A percentile compares a stretch with the other conserved stretches of the same genome.
Conservation (phyloP, 2,329 filamentous ascomycete species). For the Neonectria punicea region DNA sequence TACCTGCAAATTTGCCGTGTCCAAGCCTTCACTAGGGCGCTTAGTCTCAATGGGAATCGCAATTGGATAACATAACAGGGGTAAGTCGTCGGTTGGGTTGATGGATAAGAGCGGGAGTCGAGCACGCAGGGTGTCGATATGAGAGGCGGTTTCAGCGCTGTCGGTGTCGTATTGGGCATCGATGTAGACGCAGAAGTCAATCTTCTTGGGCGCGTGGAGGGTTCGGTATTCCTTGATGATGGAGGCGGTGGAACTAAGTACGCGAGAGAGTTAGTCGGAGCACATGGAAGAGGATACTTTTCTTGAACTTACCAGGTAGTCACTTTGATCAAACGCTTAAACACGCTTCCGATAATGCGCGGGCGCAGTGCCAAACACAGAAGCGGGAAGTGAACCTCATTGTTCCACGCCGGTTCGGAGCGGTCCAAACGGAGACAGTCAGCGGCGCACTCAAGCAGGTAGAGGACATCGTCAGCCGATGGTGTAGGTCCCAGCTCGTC, state of each 20-base stretch:
- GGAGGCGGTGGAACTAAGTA: not conserved
- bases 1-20: slow-evolving; percentile 9
- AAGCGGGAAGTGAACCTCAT: not conserved
- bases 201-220: slow-evolving; percentile 9
- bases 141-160: not conserved
- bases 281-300: no score
- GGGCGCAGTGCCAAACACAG: not conserved
- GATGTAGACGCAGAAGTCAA: slow-evolving; percentile 23
- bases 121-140: not conserved
- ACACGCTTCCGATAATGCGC: not conserved
- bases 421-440: slow-evolving; percentile 2
- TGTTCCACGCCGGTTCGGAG: slow-evolving; percentile 9
- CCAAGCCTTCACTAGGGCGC: slow-evolving; percentile 10
- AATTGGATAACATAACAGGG: slow-evolving; percentile 1
- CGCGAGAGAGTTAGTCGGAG: not conserved
- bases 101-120: not conserved
- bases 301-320: not conserved
- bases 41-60: slow-evolving; percentile 26
- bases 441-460: not conserved
- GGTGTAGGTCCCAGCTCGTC: not conserved
- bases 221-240: slow-evolving; percentile 7
- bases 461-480: not conserved
- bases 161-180: not conserved
- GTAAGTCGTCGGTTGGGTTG: not conserved
- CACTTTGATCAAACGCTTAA: not conserved